Evolutionary conservation across 2,329 filamentous ascomycete genomes (phyloP).

Genomic region (Aspergillus sp.): DNA sequence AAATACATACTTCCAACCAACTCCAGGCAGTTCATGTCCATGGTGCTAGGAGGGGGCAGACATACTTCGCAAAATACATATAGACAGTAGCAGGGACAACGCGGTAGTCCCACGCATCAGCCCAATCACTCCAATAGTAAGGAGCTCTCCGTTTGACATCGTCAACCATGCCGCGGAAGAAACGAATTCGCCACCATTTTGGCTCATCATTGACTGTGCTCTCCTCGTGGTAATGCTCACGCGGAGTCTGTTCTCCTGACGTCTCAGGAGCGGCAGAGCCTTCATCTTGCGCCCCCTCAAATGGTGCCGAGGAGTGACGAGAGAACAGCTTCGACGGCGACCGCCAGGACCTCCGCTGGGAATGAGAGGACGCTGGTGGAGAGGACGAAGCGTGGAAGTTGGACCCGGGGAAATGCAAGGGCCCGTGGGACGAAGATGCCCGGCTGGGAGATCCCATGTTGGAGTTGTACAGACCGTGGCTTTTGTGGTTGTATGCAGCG

Average conservation of each 20-base stretch:
- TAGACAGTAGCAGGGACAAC: conserved; percentile 84
- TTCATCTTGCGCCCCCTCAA: background rate
- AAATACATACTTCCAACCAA: background rate
- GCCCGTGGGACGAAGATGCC: conserved; percentile 6
- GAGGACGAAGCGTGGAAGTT: conserved; percentile 30
- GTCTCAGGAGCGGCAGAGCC: background rate
- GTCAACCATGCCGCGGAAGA: conserved; percentile 77
- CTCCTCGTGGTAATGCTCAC: background rate
- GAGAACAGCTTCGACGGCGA: conserved; percentile 10
- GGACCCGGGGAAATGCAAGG: conserved; percentile 16
- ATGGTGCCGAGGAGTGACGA: background rate
- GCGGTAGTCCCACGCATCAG: conserved; percentile 85
- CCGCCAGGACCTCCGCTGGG: conserved; percentile 29
- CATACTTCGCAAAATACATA: conserved; percentile 93
- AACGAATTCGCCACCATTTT: conserved; percentile 71
- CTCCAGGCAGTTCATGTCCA: background rate
- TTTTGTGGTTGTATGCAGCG: background rate
- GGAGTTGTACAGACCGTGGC: background rate
- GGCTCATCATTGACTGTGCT: background rate
- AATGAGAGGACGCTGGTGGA: conserved; percentile 13
- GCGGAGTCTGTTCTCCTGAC: background rate
- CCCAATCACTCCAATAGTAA: conserved; percentile 80
- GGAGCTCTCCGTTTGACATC: conserved; percentile 73
- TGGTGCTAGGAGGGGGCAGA: conserved; percentile 7
- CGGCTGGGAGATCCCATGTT: conserved; percentile 4